Conservation (phyloP, 2,329 filamentous ascomycete species). For the Nemania sp. region DNA sequence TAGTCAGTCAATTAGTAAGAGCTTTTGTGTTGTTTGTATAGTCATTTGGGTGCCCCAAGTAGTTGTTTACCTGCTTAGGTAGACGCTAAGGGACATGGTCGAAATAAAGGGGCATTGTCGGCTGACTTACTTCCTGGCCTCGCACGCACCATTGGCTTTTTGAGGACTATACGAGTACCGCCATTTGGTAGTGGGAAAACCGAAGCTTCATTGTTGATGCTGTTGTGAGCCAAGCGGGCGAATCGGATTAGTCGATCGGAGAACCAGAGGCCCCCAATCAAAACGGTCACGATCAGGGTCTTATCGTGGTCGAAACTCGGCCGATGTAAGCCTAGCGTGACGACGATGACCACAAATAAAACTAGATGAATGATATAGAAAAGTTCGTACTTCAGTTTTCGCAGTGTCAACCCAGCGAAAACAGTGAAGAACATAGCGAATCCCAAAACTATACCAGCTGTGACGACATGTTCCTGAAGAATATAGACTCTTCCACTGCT, state of each 20-base stretch:
- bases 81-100: background rate
- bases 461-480: conserved; percentile 49
- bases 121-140: conserved; percentile 58
- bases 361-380: conserved; percentile 61
- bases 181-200: conserved; percentile 59
- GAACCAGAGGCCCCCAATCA: conserved; percentile 57
- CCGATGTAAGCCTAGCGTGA: conserved; percentile 59
- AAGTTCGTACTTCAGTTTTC: conserved; percentile 58
- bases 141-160: conserved; percentile 58
- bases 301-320: conserved; percentile 54
- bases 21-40: background rate
- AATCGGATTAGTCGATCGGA: conserved; percentile 59
- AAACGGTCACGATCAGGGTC: conserved; percentile 54
- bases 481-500: conserved; percentile 36
- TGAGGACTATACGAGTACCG: conserved; percentile 60
- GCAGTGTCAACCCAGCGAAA: conserved; percentile 50
- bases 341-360: conserved; percentile 56
- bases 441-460: conserved; percentile 54
- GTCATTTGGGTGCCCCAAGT: background rate
- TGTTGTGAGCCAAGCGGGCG: conserved; percentile 53
- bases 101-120: background rate
- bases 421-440: conserved; percentile 55
- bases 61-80: background rate
- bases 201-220: conserved; percentile 55
- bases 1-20: conserved; percentile 26